These are phyloP conservation scores for Thyridium curvatum DNA, from an alignment of 2,329 filamentous ascomycete species.

Conservation along the genomic window DNA sequence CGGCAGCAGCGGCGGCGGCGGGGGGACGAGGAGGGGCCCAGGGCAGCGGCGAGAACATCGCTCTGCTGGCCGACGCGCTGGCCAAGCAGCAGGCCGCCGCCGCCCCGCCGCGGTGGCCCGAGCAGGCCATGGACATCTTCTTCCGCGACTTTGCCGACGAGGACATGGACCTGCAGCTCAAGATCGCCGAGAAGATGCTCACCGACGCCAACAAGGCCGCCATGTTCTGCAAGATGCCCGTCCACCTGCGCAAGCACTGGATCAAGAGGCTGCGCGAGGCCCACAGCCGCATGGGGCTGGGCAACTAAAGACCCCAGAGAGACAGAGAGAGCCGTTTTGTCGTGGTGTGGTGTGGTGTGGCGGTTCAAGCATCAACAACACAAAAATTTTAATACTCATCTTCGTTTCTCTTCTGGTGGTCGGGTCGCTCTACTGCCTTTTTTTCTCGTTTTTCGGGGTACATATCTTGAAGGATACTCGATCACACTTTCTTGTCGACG, in stretches of 20 bases:
- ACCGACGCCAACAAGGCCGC: slow-evolving; percentile 55
- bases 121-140: slow-evolving; percentile 53
- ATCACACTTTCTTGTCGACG: too few relatives aligned
- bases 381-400: too few relatives aligned
- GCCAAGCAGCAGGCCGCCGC: slow-evolving; percentile 24
- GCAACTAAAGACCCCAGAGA: too few relatives aligned
- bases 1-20: neutral
- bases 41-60: slow-evolving; percentile 17
- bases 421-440: too few relatives aligned
- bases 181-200: slow-evolving; percentile 51
- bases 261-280: slow-evolving; percentile 44
- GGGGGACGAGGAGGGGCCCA: slow-evolving; percentile 7
- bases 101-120: slow-evolving; percentile 42
- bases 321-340: too few relatives aligned
- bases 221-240: slow-evolving; percentile 57
- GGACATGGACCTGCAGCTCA: slow-evolving; percentile 52
- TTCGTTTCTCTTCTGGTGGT: too few relatives aligned
- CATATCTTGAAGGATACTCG: too few relatives aligned
- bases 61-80: slow-evolving; percentile 32
- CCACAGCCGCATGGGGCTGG: slow-evolving; percentile 23
- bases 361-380: too few relatives aligned
- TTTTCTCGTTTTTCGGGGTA: too few relatives aligned
- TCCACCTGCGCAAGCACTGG: slow-evolving; percentile 47
- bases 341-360: too few relatives aligned
- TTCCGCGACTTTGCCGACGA: slow-evolving; percentile 52